A percentile compares a stretch with the other conserved stretches of the same genome.
Evolutionary conservation across 495 filamentous ascomycete species (phyloP).

Genomic region (Neurospora intermedia): DNA sequence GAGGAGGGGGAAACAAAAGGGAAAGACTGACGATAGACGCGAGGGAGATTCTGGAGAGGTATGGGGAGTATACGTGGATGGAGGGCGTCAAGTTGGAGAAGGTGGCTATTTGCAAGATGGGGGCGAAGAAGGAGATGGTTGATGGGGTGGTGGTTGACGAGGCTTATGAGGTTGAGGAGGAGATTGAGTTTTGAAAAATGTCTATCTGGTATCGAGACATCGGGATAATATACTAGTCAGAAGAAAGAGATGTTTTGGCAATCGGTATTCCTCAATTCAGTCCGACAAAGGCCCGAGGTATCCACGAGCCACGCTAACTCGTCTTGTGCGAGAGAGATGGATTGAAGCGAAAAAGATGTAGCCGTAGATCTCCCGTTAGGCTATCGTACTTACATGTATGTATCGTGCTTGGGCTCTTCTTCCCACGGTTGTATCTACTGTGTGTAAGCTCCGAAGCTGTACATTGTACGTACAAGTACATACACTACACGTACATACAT

Average conservation of each 20-base stretch:
- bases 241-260: neutral
- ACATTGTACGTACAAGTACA: neutral
- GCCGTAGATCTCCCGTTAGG: neutral
- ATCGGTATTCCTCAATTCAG: neutral
- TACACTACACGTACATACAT: neutral
- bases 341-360: neutral
- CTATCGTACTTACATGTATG: neutral
- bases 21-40: constrained; percentile 43
- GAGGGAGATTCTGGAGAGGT: constrained; percentile 37
- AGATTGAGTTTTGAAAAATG: constrained; percentile 29
- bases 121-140: constrained; percentile 48
- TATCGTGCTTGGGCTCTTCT: neutral
- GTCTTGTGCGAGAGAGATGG: neutral
- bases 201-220: too few relatives aligned
- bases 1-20: constrained; percentile 4
- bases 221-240: neutral
- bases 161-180: constrained; percentile 42
- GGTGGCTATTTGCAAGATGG: constrained; percentile 68
- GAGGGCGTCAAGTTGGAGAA: constrained; percentile 48
- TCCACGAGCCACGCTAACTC: neutral
- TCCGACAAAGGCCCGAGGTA: neutral
- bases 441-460: neutral
- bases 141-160: constrained; percentile 28
- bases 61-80: constrained; percentile 50
- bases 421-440: neutral